A percentile compares a stretch with the other conserved stretches of the same genome.
phyloP scores from a whole-genome alignment of 305 asterid species.

The Andrographis paniculata region DNA sequence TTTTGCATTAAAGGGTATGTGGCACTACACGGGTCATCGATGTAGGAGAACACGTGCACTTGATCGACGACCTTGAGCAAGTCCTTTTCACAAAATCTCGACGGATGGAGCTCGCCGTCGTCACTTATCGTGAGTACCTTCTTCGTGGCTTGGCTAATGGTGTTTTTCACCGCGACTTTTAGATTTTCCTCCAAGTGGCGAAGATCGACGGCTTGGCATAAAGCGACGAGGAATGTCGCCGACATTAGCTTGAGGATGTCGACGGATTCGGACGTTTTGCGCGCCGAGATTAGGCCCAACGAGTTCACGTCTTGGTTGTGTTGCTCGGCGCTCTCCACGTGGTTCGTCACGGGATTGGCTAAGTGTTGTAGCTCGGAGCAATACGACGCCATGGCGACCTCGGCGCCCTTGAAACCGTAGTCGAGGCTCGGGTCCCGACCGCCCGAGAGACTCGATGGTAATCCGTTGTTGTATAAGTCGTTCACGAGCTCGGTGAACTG shows the following conservation, averaged over 20 bases:
- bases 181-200: slow-evolving; percentile 57
- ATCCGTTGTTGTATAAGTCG: slow-evolving; percentile 48
- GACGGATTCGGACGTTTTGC: slow-evolving; percentile 47
- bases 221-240: slow-evolving; percentile 42
- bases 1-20: slow-evolving; percentile 53
- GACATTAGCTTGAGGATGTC: slow-evolving; percentile 59
- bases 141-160: slow-evolving; percentile 48
- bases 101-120: slow-evolving; percentile 56
- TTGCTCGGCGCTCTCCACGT: slow-evolving; percentile 65
- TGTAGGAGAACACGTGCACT: slow-evolving; percentile 40
- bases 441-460: slow-evolving; percentile 53
- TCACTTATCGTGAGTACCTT: slow-evolving; percentile 37
- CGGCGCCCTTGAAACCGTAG: slow-evolving; percentile 57
- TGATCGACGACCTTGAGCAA: slow-evolving; percentile 47
- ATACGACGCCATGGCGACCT: slow-evolving; percentile 62
- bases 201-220: slow-evolving; percentile 51
- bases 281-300: slow-evolving; percentile 47
- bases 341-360: slow-evolving; percentile 54
- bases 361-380: slow-evolving; percentile 57
- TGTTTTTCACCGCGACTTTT: slow-evolving; percentile 40
- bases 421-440: slow-evolving; percentile 60
- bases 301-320: slow-evolving; percentile 70
- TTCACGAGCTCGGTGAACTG: slow-evolving; percentile 58
- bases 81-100: slow-evolving; percentile 55
- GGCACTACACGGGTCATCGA: slow-evolving; percentile 43